Percentiles rank a stretch among this genome's conserved stretches.
Evolutionary conservation across 1,284 basidiomycete species (phyloP).

Genomic region (Pterula multifida): DNA sequence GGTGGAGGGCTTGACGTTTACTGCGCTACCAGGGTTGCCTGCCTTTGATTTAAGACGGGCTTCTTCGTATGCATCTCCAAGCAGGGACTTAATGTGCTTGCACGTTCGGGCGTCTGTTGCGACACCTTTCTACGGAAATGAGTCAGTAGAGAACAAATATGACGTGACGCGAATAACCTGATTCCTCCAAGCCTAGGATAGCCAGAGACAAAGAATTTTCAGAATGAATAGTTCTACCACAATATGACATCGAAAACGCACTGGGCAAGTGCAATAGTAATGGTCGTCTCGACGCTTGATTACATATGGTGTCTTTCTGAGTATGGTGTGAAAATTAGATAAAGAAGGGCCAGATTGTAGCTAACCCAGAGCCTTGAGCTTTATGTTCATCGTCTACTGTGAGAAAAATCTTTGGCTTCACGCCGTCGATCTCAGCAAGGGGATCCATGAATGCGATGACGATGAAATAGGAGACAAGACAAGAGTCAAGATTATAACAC

Average conservation of each 20-base stretch:
- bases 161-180: slow-evolving; percentile 12
- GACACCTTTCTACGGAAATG: slow-evolving; percentile 13
- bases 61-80: slow-evolving; percentile 29
- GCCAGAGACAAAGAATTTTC: too few relatives aligned
- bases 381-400: slow-evolving; percentile 21
- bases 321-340: not conserved
- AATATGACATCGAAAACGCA: too few relatives aligned
- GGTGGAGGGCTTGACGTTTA: slow-evolving; percentile 8
- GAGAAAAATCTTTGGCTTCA: slow-evolving; percentile 21
- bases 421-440: slow-evolving; percentile 21
- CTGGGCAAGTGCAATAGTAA: slow-evolving; percentile 20
- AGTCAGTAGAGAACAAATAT: not conserved
- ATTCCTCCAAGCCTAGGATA: slow-evolving; percentile 23
- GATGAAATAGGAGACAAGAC: slow-evolving; percentile 28
- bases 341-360: too few relatives aligned
- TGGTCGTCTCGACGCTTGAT: slow-evolving; percentile 19
- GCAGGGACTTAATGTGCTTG: slow-evolving; percentile 26
- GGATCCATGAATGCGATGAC: slow-evolving; percentile 16
- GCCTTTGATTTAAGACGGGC: slow-evolving; percentile 18
- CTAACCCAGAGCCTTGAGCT: slow-evolving; percentile 19
- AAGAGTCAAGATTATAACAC: slow-evolving; percentile 52
- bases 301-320: slow-evolving; percentile 16
- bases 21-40: slow-evolving; percentile 1
- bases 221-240: too few relatives aligned
- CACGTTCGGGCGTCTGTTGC: slow-evolving; percentile 26